Evolutionary conservation across 768 basidiomycete species (phyloP).

Genomic region (Kwoniella dejecticola): DNA sequence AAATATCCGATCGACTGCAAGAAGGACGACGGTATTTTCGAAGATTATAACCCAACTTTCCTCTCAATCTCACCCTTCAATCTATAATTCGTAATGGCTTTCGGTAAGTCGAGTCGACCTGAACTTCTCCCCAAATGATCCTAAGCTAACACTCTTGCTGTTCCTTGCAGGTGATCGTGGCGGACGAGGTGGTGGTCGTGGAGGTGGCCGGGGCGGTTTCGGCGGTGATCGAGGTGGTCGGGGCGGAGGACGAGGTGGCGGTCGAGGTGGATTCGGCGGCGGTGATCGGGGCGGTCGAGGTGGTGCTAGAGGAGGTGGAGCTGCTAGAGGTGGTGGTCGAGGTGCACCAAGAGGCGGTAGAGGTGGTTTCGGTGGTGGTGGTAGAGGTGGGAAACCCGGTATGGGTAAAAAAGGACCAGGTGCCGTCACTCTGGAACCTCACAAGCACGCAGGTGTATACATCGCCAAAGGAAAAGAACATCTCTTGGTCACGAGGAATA

Average conservation of each 20-base stretch:
- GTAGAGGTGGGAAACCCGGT: conserved; percentile 66
- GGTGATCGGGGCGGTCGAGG: conserved; percentile 36
- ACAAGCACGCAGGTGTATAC: conserved; percentile 91
- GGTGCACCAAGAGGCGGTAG: conserved; percentile 50
- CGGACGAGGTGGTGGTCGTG: conserved; percentile 43
- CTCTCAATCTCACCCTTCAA: conserved; percentile 13
- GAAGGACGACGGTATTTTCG: conserved; percentile 6
- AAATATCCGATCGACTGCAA: conserved; percentile 9
- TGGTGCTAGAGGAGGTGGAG: conserved; percentile 20
- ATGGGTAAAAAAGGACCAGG: conserved; percentile 65
- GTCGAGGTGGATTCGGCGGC: conserved; percentile 33
- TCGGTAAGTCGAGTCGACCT: conserved; percentile 35
- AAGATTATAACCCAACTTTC: background rate
- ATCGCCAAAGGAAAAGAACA: conserved; percentile 95
- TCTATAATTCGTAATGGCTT: conserved; percentile 43
- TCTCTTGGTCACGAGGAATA: conserved; percentile 94
- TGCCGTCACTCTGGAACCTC: conserved; percentile 90
- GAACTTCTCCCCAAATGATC: no score
- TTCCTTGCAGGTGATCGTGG: conserved; percentile 39
- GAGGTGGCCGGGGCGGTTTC: conserved; percentile 32
- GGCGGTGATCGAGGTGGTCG: conserved; percentile 36
- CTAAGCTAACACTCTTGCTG: no score
- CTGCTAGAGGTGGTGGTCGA: conserved; percentile 55
- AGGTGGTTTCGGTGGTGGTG: conserved; percentile 64
- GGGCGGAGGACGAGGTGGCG: background rate